A percentile compares a stretch with the other conserved stretches of the same genome.
Conservation (phyloP, 306 rosid species). For the Acacia confusa region DNA sequence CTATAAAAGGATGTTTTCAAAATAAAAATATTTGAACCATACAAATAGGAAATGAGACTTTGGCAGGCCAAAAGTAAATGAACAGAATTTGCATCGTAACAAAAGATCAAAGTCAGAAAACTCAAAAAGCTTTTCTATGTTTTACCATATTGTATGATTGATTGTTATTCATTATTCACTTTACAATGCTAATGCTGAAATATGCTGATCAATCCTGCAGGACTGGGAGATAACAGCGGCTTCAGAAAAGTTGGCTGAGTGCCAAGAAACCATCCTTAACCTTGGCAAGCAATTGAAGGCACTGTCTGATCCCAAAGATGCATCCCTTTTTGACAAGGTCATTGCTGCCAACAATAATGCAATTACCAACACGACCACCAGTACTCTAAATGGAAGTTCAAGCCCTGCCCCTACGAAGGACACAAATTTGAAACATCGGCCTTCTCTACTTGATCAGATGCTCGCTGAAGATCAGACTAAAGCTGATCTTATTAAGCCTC, state of each 20-base stretch:
- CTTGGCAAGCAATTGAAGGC: slow-evolving; percentile 95
- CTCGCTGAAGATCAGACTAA: slow-evolving; percentile 62
- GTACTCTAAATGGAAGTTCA: neutral
- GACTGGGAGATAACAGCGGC: slow-evolving; percentile 89
- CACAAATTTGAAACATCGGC: slow-evolving; percentile 39
- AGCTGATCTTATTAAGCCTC: slow-evolving; percentile 18
- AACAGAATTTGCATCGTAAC: neutral
- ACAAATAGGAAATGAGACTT: neutral
- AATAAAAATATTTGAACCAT: neutral
- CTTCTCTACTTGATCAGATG: slow-evolving; percentile 76
- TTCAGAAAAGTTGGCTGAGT: slow-evolving; percentile 91
- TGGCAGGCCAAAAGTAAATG: neutral
- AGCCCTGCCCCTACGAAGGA: slow-evolving; percentile 31
- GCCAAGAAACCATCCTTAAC: slow-evolving; percentile 89
- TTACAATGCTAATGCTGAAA: slow-evolving; percentile 2
- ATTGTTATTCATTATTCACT: neutral
- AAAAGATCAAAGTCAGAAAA: neutral
- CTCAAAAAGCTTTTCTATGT: neutral
- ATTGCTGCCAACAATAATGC: slow-evolving; percentile 39
- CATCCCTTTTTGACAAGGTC: slow-evolving; percentile 59
- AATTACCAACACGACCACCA: slow-evolving; percentile 17
- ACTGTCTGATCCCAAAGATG: slow-evolving; percentile 68
- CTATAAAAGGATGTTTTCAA: neutral
- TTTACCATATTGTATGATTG: slow-evolving; percentile 14
- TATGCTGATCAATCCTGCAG: slow-evolving; percentile 46